Percentiles rank a stretch among this genome's conserved stretches.
phyloP scores from a whole-genome alignment of 768 basidiomycete species.

The Lyophyllum semitale region DNA sequence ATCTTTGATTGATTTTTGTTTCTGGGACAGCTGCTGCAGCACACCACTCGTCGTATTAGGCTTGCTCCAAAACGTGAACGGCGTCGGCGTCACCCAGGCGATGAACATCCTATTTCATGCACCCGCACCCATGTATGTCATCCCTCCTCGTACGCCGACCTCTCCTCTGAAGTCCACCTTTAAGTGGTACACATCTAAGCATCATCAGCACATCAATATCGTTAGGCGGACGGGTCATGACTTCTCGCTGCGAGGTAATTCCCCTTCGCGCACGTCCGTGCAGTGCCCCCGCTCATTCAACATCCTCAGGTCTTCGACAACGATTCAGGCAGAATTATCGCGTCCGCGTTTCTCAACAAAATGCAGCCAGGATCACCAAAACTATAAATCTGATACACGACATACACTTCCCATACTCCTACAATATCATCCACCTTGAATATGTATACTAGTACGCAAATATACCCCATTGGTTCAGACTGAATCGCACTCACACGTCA shows the following conservation, averaged over 20 bases:
- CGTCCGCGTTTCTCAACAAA: constrained; percentile 70
- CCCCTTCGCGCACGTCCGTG: constrained; percentile 6
- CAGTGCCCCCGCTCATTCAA: background rate
- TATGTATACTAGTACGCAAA: constrained; percentile 16
- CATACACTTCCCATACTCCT: background rate
- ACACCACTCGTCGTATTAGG: constrained; percentile 72
- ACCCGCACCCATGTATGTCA: constrained; percentile 60
- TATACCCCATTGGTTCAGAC: constrained; percentile 5
- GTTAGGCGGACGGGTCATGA: constrained; percentile 71
- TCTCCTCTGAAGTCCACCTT: constrained; percentile 8
- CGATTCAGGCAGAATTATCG: constrained; percentile 55
- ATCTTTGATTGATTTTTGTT: constrained; percentile 1
- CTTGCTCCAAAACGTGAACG: constrained; percentile 58
- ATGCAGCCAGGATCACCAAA: constrained; percentile 66
- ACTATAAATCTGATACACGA: constrained; percentile 29
- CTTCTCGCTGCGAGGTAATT: constrained; percentile 68
- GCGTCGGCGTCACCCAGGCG: constrained; percentile 74
- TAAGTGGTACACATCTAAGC: constrained; percentile 58
- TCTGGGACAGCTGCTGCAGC: constrained; percentile 53
- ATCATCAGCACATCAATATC: constrained; percentile 68
- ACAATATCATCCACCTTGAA: constrained; percentile 5
- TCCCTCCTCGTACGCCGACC: background rate
- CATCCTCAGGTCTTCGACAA: constrained; percentile 57
- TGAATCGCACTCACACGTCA: background rate
- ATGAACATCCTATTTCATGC: constrained; percentile 73